Evolutionary conservation across 2,329 filamentous ascomycete genomes (phyloP).

Genomic region (Aspergillus novofumigatus): DNA sequence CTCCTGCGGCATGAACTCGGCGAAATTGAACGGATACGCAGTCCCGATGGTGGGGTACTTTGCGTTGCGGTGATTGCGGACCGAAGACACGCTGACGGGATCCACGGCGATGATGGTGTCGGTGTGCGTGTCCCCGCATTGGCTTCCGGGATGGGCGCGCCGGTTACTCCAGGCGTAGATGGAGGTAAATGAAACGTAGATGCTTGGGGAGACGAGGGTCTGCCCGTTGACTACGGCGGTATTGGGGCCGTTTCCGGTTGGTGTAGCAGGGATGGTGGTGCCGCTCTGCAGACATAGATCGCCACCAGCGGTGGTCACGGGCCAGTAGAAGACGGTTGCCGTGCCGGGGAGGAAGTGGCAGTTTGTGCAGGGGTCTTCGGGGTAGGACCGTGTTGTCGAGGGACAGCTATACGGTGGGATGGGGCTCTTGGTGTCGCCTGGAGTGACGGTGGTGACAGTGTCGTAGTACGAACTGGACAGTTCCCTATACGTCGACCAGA

Average conservation of each 20-base stretch:
- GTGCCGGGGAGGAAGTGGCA: constrained; percentile 19
- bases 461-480: constrained; percentile 6
- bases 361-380: constrained; percentile 15
- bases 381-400: constrained; percentile 9
- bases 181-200: constrained; percentile 21
- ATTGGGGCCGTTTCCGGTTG: constrained; percentile 11
- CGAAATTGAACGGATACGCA: constrained; percentile 20
- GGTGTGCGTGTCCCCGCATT: constrained; percentile 16
- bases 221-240: constrained; percentile 17
- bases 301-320: constrained; percentile 15
- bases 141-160: constrained; percentile 12
- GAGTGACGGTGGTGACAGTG: constrained; percentile 3
- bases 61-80: constrained; percentile 18
- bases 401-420: constrained; percentile 14
- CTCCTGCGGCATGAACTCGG: constrained; percentile 16
- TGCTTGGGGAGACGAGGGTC: constrained; percentile 17
- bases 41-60: constrained; percentile 19
- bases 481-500: constrained; percentile 18
- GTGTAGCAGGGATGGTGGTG: constrained; percentile 14
- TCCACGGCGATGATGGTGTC: constrained; percentile 16
- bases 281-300: constrained; percentile 19
- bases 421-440: constrained; percentile 19
- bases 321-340: constrained; percentile 24
- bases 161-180: constrained; percentile 21
- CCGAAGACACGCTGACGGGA: constrained; percentile 13